A percentile compares a stretch with the other conserved stretches of the same genome.
These are phyloP conservation scores for Phellopilus nigrolimitatus DNA, from an alignment of 1,284 basidiomycete species.

Conservation along the genomic window DNA sequence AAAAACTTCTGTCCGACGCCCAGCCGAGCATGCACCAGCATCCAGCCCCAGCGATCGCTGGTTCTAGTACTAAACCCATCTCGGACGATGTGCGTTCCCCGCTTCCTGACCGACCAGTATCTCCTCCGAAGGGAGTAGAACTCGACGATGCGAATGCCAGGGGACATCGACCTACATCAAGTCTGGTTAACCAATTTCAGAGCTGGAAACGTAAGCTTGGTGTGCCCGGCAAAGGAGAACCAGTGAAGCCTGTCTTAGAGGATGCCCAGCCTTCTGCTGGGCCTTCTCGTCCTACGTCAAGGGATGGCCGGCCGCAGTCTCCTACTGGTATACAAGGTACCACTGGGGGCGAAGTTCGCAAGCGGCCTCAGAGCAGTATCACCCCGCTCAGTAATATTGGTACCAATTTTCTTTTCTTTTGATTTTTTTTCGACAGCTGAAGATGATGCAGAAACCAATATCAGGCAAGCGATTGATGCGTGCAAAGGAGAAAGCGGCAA, in stretches of 20 bases:
- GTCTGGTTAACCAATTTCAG: constrained; percentile 26
- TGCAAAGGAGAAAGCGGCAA: constrained; percentile 67
- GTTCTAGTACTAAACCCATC: constrained; percentile 1
- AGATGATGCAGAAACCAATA: constrained; percentile 49
- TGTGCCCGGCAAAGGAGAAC: constrained; percentile 2
- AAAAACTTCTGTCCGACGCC: constrained; percentile 18
- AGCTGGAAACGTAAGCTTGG: constrained; percentile 28
- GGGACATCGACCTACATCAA: constrained; percentile 10
- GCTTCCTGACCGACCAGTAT: background rate
- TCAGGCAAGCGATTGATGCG: constrained; percentile 73
- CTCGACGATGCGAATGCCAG: background rate
- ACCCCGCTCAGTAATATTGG: constrained; percentile 61
- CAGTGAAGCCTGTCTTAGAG: background rate
- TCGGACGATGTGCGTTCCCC: background rate
- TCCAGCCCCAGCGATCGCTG: constrained; percentile 9
- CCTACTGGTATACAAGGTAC: constrained; percentile 11
- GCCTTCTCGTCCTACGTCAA: constrained; percentile 2
- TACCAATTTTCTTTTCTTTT: constrained; percentile 31
- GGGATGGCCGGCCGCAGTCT: constrained; percentile 2
- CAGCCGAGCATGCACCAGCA: constrained; percentile 11
- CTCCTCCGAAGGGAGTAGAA: background rate
- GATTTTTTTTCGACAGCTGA: background rate
- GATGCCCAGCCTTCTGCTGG: background rate
- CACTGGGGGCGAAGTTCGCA: constrained; percentile 17
- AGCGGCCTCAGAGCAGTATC: constrained; percentile 30